These are phyloP conservation scores for Euryodendron excelsum DNA, from an alignment of 148 eudicot species.

Conservation along the genomic window DNA sequence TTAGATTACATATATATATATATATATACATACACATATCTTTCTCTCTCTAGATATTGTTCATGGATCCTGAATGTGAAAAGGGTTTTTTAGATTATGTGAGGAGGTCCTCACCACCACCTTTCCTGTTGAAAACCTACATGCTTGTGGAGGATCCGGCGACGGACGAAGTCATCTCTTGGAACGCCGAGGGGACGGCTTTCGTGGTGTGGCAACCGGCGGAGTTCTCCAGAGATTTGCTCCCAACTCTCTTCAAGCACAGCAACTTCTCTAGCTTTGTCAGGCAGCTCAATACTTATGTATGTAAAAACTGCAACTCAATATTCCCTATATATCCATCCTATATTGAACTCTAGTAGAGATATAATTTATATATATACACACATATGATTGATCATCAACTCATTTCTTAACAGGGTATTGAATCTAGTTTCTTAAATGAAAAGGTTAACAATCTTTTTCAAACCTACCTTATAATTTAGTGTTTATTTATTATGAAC, in stretches of 20 bases:
- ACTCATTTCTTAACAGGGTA: not conserved
- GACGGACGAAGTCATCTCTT: constrained; percentile 67
- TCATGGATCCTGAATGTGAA: constrained; percentile 29
- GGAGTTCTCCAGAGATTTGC: constrained; percentile 84
- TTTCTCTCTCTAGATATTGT: constrained; percentile 3
- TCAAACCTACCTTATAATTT: constrained; percentile 6
- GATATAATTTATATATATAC: not conserved
- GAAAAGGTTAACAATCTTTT: constrained; percentile 9
- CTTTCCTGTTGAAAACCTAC: constrained; percentile 82
- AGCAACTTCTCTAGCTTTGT: constrained; percentile 98
- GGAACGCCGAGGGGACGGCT: constrained; percentile 72
- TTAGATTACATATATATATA: not conserved
- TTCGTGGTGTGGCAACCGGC: constrained; percentile 97
- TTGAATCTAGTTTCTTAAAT: not conserved
- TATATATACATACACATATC: no score
- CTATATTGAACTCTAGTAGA: not conserved
- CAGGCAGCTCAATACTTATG: constrained; percentile 94
- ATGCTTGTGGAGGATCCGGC: constrained; percentile 81
- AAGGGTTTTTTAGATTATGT: constrained; percentile 40
- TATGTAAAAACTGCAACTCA: constrained; percentile 24
- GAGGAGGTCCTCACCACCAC: constrained; percentile 67
- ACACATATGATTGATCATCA: constrained; percentile 2
- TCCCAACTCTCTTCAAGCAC: constrained; percentile 90
- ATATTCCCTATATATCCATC: not conserved
- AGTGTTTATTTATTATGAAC: not conserved